A percentile compares a stretch with the other conserved stretches of the same genome.
These are phyloP conservation scores for Hericium rajendrae DNA, from an alignment of 768 basidiomycete species.

Conservation along the genomic window DNA sequence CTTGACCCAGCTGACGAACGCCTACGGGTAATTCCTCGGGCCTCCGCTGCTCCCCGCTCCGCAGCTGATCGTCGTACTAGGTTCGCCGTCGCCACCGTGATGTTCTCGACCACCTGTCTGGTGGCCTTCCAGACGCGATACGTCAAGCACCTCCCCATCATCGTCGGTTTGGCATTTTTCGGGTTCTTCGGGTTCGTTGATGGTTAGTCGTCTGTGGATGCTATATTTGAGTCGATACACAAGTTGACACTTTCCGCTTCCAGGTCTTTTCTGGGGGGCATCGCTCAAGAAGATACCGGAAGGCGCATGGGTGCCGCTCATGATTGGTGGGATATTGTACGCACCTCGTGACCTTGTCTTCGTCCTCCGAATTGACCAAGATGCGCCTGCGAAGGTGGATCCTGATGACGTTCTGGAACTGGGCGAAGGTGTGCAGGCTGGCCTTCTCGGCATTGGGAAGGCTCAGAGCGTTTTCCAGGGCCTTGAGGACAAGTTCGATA, in stretches of 20 bases:
- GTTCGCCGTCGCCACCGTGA: conserved; percentile 56
- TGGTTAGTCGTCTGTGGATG: conserved; percentile 21
- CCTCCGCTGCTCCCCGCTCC: not conserved
- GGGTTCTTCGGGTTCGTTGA: conserved; percentile 55
- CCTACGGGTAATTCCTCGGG: conserved; percentile 26
- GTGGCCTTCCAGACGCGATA: conserved; percentile 48
- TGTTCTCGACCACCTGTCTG: conserved; percentile 51
- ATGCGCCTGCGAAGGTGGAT: conserved; percentile 20
- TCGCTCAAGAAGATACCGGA: conserved; percentile 49
- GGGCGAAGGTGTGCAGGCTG: conserved; percentile 36
- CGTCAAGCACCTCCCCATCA: conserved; percentile 39
- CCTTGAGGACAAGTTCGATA: conserved; percentile 50
- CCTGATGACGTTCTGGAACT: conserved; percentile 56
- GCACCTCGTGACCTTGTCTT: conserved; percentile 7
- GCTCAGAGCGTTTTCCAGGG: no score
- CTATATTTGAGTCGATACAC: not conserved
- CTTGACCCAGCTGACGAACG: conserved; percentile 45
- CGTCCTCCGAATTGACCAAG: not conserved
- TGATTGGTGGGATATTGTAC: conserved; percentile 42
- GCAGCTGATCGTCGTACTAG: not conserved
- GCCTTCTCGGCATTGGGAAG: not conserved
- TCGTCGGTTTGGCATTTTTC: conserved; percentile 38
- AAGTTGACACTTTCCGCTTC: not conserved
- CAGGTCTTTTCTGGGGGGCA: conserved; percentile 54
- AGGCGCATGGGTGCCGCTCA: conserved; percentile 62